Percentiles rank a stretch among this genome's conserved stretches.
Evolutionary conservation across 768 basidiomycete species (phyloP).

Genomic region (Hypholoma fasciculare): DNA sequence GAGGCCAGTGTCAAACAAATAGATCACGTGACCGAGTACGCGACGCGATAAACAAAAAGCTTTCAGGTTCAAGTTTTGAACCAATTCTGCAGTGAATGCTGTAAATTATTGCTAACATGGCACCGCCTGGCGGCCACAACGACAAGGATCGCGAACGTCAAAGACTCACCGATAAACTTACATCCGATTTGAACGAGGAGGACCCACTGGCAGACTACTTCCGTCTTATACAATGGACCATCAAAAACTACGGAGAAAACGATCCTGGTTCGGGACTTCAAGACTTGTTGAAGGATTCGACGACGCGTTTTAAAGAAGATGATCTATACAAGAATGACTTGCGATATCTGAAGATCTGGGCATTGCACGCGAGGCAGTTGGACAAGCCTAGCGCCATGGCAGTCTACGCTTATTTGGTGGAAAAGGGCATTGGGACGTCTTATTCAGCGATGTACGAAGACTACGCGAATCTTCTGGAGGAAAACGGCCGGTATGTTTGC

Average conservation of each 20-base stretch:
- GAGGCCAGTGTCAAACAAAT: neutral
- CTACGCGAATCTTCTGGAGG: conserved; percentile 80
- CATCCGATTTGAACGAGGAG: conserved; percentile 62
- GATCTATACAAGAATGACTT: conserved; percentile 84
- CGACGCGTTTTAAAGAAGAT: conserved; percentile 79
- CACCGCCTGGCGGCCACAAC: neutral
- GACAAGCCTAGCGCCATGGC: conserved; percentile 68
- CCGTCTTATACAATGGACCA: conserved; percentile 88
- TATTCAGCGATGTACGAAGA: conserved; percentile 89
- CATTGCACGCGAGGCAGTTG: conserved; percentile 78
- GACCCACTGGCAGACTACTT: conserved; percentile 84
- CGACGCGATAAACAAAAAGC: conserved; percentile 1
- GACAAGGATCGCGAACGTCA: conserved; percentile 36
- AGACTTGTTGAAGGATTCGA: conserved; percentile 83
- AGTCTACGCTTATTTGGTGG: conserved; percentile 72
- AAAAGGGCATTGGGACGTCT: conserved; percentile 71
- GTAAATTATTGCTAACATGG: neutral
- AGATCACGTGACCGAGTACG: neutral
- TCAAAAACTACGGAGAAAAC: conserved; percentile 73
- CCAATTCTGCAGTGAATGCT: neutral
- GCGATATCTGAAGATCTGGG: conserved; percentile 92
- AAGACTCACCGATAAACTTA: conserved; percentile 40
- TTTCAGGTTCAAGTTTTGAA: neutral
- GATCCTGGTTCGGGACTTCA: conserved; percentile 72
- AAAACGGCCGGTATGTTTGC: conserved; percentile 61